Evolutionary conservation across 2,329 filamentous ascomycete species (phyloP), one percentile per base, ranked within the genome.

Genomic region (Penicillium sp.): DNA sequence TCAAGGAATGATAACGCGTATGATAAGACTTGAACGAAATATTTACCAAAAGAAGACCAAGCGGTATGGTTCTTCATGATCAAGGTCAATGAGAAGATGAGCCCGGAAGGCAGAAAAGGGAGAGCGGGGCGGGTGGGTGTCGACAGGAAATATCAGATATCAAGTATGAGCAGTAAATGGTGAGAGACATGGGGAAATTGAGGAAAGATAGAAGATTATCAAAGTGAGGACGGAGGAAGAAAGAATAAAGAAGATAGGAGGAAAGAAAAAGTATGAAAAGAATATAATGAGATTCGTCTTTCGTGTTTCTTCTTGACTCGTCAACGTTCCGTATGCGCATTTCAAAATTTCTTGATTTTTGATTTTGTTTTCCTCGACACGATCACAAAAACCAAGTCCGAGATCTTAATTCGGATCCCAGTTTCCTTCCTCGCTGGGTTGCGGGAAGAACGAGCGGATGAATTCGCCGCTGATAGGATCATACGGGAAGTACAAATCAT

Each of bases 401-500:
- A n/a, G 31, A 31, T 20, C 45, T 63, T 50, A 63, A 45, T 53
- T 51, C 12, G 64, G 58, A 34, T 67, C 65, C 71, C 69, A 75
- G 8, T 62, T 54, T 5, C 67, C 62, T 53, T 73, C 71, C 5
- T 71, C 71, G 10, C 58, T 62, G 8, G 64, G 43, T 8, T 62
- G 41, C 5, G 75, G 75, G 63, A 77, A 77, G 64, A 76, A 77
- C n/a, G 74, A 75, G 20, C 71, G 67, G 55, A 76, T 76, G 31
- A 77, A 76, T 53, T 76, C 73, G 15, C 73, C 73, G 34, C 67
- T 72, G 55, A 77, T 76, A 5, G 75, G 74, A 53, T 77, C 75
- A 57, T 76, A 76, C 10, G 75, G 75, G 60, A 77, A 77, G 50
- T 72, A 75, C 1, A 67, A 57, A 43, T 75, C 72, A 43, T 65